Evolutionary conservation across 2,329 filamentous ascomycete genomes (phyloP), one percentile per base, ranked within the genome.

Genomic region (Pseudocercospora crystallina): DNA sequence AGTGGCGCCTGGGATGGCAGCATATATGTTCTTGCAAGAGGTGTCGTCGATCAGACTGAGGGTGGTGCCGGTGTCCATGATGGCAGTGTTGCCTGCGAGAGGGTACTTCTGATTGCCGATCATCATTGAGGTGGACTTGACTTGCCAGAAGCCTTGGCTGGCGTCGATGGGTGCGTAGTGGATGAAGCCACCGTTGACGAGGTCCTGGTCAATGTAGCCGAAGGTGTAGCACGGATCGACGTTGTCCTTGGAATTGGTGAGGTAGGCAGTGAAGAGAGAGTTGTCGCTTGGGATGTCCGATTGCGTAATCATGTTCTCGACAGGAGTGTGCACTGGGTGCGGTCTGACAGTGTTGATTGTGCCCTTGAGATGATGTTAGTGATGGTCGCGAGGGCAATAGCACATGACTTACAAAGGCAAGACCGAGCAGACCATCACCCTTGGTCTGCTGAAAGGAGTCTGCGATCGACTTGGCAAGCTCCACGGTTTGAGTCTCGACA

Each of bases 21-120:
- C 73, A 67, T 89, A 89, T 56, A 89, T 76, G 2, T 78, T 78
- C 51, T 83, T 71, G 63, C 80, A 84, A 10, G 80, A 76, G 1
- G 69, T 64, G 62, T 89, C 86, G 35, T 80, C 78, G 40, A 89
- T 74, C 30, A 89, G 75, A 1, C 80, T 80, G 43, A 89, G 76
- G 0, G 85, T 86, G 29, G 85, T 88, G 48, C 85, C 86, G 0
- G 86, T 89, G 65, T 89, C 86, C 31, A 80, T 82, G 58, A 89
- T 87, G 40, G 85, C 84, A 29, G 73, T 83, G 69, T 88, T 88
- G 41, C 74, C 76, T 2, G 71, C 64, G 8, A 78, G 74, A 1
- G 69, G 42, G 26, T 84, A 68, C 1, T 71, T 73, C 53, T 79
- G 73, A 49, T 80, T 83, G 58, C 82, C 82, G 56, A 89, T 72